phyloP scores from a whole-genome alignment of 208 protist genomes.

The Leishmania amazonensis region DNA sequence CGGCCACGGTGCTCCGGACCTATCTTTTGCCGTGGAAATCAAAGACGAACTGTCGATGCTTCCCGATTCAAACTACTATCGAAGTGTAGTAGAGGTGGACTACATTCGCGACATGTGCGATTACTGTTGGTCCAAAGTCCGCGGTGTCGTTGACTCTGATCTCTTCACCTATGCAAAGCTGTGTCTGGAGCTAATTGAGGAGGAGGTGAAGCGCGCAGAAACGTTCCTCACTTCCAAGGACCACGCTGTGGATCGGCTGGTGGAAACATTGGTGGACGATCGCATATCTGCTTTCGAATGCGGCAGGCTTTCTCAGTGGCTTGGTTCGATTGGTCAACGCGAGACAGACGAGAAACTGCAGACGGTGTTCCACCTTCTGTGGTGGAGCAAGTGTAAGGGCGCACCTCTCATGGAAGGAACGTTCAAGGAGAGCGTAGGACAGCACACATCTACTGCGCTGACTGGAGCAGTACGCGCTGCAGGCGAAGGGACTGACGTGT shows the following conservation, averaged over 20 bases:
- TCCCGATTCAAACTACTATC: conserved; percentile 39
- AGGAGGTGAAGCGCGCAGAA: conserved; percentile 25
- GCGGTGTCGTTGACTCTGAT: conserved; percentile 6
- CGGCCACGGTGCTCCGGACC: conserved; percentile 1
- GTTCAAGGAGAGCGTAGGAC: conserved; percentile 35
- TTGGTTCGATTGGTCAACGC: conserved; percentile 5
- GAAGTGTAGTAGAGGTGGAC: conserved; percentile 33
- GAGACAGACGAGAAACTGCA: conserved; percentile 17
- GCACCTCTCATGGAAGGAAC: conserved; percentile 26
- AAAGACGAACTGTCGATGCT: conserved; percentile 54
- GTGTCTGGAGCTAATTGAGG: conserved; percentile 28
- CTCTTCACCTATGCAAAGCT: conserved; percentile 20
- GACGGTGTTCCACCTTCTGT: conserved; percentile 31
- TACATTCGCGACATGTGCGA: conserved; percentile 41
- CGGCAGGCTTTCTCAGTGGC: conserved; percentile 6
- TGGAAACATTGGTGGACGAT: conserved; percentile 36
- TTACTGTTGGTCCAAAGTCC: conserved; percentile 26
- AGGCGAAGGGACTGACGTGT: conserved; percentile 13
- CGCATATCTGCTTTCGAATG: conserved; percentile 24
- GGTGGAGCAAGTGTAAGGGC: conserved; percentile 28
- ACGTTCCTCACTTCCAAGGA: conserved; percentile 38
- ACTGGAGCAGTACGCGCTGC: conserved; percentile 5
- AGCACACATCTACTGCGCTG: conserved; percentile 14
- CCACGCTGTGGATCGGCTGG: conserved; percentile 25
- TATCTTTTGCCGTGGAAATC: conserved; percentile 31